phyloP scores from a whole-genome alignment of 2,329 filamentous ascomycete species.

The Berkeleyomyces basicola region DNA sequence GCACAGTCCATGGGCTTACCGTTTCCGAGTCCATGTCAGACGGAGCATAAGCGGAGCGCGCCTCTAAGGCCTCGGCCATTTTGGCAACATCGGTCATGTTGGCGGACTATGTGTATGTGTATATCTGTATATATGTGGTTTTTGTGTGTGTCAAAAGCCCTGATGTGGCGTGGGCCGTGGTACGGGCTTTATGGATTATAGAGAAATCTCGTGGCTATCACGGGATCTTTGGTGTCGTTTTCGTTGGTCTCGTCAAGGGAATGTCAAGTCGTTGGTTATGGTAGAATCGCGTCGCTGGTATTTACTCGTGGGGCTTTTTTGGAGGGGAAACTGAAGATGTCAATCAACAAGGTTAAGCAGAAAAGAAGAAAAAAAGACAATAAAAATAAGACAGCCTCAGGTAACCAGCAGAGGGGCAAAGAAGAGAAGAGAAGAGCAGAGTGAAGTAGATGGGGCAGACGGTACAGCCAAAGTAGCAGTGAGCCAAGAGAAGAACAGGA shows the following conservation, averaged over 20 bases:
- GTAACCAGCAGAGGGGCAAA: background rate
- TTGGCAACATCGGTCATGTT: constrained; percentile 11
- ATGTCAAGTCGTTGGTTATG: background rate
- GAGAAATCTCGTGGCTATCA: background rate
- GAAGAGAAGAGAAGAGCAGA: background rate
- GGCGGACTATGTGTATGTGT: background rate
- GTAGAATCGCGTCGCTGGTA: background rate
- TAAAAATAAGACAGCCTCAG: constrained; percentile 1
- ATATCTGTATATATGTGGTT: background rate
- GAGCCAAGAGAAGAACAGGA: background rate
- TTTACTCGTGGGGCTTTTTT: background rate
- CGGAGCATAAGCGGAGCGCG: constrained; percentile 5
- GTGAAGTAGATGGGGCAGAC: background rate
- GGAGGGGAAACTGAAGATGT: background rate
- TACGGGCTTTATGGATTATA: background rate
- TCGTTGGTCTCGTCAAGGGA: constrained; percentile 5
- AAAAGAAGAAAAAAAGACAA: background rate
- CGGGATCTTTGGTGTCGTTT: background rate
- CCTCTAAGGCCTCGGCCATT: constrained; percentile 3
- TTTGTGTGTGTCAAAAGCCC: background rate
- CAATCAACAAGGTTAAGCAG: background rate
- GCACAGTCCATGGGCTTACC: background rate
- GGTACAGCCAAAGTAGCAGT: background rate
- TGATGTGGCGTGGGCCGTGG: background rate
- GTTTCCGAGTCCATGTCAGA: constrained; percentile 12